Conservation (phyloP, 2,329 filamentous ascomycete species). For the Lachnellula subtilissima region DNA sequence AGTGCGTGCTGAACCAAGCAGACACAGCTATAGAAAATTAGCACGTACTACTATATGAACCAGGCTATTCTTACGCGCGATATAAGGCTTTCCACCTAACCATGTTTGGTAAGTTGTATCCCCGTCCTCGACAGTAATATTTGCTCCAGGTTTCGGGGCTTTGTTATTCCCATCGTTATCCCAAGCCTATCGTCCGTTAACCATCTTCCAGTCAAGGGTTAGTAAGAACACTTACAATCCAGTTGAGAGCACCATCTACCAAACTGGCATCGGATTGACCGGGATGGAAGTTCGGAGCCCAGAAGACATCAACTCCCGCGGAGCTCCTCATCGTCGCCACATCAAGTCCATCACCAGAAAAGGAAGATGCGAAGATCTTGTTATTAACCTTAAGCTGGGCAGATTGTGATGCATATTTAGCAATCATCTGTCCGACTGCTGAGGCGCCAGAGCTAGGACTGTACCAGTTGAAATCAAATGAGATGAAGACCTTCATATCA, state of each 20-base stretch:
- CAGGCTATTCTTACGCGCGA: conserved; percentile 11
- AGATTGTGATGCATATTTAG: conserved; percentile 26
- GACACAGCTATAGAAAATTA: conserved; percentile 23
- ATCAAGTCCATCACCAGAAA: conserved; percentile 45
- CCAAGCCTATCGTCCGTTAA: conserved; percentile 14
- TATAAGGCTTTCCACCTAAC: conserved; percentile 20
- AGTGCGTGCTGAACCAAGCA: conserved; percentile 34
- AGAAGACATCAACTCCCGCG: conserved; percentile 22
- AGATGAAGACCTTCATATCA: conserved; percentile 32
- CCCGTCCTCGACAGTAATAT: conserved; percentile 18
- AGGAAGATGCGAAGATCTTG: conserved; percentile 40
- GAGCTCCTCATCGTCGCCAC: conserved; percentile 36
- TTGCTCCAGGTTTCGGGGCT: conserved; percentile 16
- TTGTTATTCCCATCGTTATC: conserved; percentile 22
- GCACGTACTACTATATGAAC: not conserved
- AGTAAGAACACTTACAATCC: conserved; percentile 11
- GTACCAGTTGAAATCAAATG: conserved; percentile 30
- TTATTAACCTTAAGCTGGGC: conserved; percentile 33
- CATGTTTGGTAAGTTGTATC: conserved; percentile 15
- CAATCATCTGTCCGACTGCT: conserved; percentile 26
- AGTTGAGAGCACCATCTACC: conserved; percentile 22
- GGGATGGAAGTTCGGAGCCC: conserved; percentile 23
- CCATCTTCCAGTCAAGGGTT: too few species aligned
- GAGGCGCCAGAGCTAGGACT: conserved; percentile 9
- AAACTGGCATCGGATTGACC: conserved; percentile 11